Base-by-base conservation (phyloP, 345 rosid genomes). In the Clausena lansium region DNA sequence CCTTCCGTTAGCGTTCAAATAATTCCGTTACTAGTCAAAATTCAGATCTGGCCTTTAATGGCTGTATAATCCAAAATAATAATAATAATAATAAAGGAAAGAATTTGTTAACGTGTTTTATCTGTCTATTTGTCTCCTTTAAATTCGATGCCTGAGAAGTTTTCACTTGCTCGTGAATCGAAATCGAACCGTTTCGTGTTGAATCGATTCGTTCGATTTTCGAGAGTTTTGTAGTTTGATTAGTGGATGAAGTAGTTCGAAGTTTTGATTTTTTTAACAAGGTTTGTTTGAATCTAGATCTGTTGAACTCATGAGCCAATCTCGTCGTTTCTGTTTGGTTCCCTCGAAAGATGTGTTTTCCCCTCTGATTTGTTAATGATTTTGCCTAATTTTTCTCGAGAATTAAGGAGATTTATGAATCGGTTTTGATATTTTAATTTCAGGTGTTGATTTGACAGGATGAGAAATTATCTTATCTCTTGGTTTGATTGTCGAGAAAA, bases 281-380 rank as follows among this genome's bases (percentile, higher is more conserved):
- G 83, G 85, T 70, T 33, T 27, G 85, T 66, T 28, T 39, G 59
- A 63, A 6, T 62, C 20, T 59, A 76, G 83, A 83, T 85, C 85
- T 76, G 78, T 55, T 39, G 10, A 50, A 30, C 28, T 45, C 6
- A 36, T 28, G 22, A 19, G 17, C 6, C 14, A 27, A 68, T 67
- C 22, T 15, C 63, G 28, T 54, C 66, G n/a, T 66, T 59, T 70
- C 36, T 74, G 77, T 68, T 75, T 79, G 71, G 62, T 65, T 69
- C 69, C 22, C 22, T 20, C 17, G 74, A 55, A 35, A 5, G 9
- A 24, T 32, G 14, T 13, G 1, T 73, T 17, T 63, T 8, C 36
- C 39, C 30, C 47, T n/a, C 22, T 32, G 24, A 20, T 69, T 81
- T 3, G 10, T 5, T 63, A 63, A 14, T 73, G 32, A 6, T 10